Conservation (phyloP, 1,284 basidiomycete species). For the Ustilago vetiveriae region DNA sequence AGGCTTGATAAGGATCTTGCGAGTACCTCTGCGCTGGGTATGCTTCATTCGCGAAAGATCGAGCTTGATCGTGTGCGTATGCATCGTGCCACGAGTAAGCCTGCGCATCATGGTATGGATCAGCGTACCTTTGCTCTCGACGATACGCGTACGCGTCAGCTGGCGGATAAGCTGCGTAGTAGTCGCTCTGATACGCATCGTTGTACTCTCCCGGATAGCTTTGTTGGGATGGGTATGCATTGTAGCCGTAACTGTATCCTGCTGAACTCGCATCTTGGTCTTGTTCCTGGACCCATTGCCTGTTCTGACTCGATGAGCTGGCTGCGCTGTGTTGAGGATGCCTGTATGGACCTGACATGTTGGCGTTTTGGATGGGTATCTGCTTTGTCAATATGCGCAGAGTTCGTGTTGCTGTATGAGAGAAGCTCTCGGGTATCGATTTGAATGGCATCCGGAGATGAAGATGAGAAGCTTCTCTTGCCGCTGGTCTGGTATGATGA, state of each 20-base stretch:
- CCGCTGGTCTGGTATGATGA: no score
- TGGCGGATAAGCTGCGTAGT: slow-evolving; percentile 7
- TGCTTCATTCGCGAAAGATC: background rate
- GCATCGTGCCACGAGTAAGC: background rate
- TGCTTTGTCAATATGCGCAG: no score
- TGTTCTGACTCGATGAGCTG: slow-evolving; percentile 3
- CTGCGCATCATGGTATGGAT: slow-evolving; percentile 5
- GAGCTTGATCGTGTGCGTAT: slow-evolving; percentile 1
- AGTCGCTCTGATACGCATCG: background rate
- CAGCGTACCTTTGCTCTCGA: no score
- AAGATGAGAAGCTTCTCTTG: background rate
- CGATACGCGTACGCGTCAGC: background rate
- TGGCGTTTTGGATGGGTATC: no score
- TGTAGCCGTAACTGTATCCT: background rate
- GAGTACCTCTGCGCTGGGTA: slow-evolving; percentile 2
- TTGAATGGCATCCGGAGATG: no score
- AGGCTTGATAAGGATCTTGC: background rate
- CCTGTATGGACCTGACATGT: slow-evolving; percentile 14
- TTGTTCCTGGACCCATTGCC: slow-evolving; percentile 3
- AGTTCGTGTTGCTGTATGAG: no score
- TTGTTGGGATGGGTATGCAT: background rate
- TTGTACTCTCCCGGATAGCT: background rate
- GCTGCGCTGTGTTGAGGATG: slow-evolving; percentile 6
- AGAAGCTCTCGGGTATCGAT: no score
- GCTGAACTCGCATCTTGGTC: background rate